Evolutionary conservation across 2,329 filamentous ascomycete genomes (phyloP).

Genomic region (Cladophialophora immunda): DNA sequence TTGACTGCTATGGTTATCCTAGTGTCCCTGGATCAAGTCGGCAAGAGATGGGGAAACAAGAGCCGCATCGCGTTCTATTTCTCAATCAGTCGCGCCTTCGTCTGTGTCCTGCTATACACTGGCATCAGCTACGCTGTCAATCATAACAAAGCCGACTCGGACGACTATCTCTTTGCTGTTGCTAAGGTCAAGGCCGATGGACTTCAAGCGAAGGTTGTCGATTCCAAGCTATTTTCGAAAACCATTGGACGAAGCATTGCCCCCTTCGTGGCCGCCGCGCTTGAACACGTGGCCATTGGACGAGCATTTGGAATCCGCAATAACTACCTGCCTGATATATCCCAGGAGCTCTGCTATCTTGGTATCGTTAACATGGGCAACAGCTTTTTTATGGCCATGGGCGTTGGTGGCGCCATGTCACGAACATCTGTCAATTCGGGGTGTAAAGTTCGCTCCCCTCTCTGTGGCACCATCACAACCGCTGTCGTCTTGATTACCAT

Average conservation of each 20-base stretch:
- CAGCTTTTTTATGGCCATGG: slow-evolving; percentile 70
- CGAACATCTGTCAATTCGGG: slow-evolving; percentile 73
- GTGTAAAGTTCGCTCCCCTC: slow-evolving; percentile 68
- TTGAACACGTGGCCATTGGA: slow-evolving; percentile 72
- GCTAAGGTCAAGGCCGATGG: slow-evolving; percentile 66
- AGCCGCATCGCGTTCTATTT: slow-evolving; percentile 67
- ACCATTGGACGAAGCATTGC: slow-evolving; percentile 65
- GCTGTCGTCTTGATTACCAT: slow-evolving; percentile 69
- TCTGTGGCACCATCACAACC: slow-evolving; percentile 68
- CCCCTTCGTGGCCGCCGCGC: slow-evolving; percentile 67
- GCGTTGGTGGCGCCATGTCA: slow-evolving; percentile 72
- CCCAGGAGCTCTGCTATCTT: slow-evolving; percentile 71
- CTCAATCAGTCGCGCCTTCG: slow-evolving; percentile 67
- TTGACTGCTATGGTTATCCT: slow-evolving; percentile 66
- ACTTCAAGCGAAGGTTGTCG: slow-evolving; percentile 60
- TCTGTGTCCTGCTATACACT: slow-evolving; percentile 69
- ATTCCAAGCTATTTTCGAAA: slow-evolving; percentile 58
- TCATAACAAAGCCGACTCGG: slow-evolving; percentile 54
- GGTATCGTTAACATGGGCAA: slow-evolving; percentile 70
- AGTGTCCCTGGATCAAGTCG: slow-evolving; percentile 65
- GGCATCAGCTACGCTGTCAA: slow-evolving; percentile 69
- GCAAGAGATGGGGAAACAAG: slow-evolving; percentile 66
- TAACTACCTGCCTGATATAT: slow-evolving; percentile 69
- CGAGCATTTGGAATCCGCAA: slow-evolving; percentile 70
- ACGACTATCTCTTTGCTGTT: slow-evolving; percentile 63